Conservation (phyloP, 1,284 basidiomycete species). For the Cryptococcus sp. region DNA sequence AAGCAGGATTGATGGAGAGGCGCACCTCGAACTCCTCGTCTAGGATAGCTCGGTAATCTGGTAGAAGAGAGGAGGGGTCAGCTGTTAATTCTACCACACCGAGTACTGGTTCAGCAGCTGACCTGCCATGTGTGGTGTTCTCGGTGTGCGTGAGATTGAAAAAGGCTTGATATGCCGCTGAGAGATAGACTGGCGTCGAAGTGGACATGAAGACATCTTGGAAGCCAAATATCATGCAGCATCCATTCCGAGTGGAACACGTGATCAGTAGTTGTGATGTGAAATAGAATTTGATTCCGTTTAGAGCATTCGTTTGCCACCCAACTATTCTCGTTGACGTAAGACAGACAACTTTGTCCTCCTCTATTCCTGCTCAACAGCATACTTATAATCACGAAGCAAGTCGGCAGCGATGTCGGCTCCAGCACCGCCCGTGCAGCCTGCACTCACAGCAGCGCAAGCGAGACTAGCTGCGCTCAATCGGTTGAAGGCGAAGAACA, state of each 20-base stretch:
- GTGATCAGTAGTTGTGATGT: background rate
- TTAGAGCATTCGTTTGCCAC: background rate
- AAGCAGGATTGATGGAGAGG: constrained; percentile 5
- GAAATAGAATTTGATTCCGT: background rate
- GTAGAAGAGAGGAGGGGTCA: background rate
- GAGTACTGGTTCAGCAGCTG: background rate
- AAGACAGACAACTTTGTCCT: background rate
- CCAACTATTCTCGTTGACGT: background rate
- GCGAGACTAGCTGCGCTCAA: constrained; percentile 51
- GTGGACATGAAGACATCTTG: background rate
- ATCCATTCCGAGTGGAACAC: background rate
- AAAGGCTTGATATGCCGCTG: background rate
- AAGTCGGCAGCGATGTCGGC: background rate
- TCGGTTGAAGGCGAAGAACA: constrained; percentile 50
- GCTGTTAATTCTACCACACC: background rate
- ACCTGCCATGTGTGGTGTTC: constrained; percentile 6
- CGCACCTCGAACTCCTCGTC: constrained; percentile 84
- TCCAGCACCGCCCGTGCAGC: background rate
- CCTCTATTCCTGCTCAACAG: background rate
- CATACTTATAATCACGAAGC: background rate
- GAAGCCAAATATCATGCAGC: background rate
- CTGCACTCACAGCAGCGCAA: constrained; percentile 20
- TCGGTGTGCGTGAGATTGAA: background rate
- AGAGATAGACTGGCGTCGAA: background rate
- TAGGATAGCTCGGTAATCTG: constrained; percentile 55